phyloP scores from a whole-genome alignment of 805 yeast species.

The Hanseniaspora pseudoguilliermondii region DNA sequence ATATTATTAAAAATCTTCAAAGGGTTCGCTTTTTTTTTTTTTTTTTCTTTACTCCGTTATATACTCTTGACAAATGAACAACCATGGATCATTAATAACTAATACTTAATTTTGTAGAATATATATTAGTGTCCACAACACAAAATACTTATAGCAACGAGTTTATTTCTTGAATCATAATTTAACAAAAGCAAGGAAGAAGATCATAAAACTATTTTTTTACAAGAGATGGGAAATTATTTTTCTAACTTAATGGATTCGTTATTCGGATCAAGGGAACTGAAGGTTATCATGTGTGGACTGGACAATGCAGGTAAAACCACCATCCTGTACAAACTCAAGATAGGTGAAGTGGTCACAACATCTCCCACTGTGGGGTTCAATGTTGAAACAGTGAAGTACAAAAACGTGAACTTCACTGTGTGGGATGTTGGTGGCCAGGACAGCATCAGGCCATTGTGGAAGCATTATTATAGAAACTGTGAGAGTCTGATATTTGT shows the following conservation, averaged over 20 bases:
- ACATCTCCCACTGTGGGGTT: constrained; percentile 86
- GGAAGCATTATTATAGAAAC: constrained; percentile 93
- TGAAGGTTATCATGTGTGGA: constrained; percentile 89
- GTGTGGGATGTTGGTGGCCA: constrained; percentile 98
- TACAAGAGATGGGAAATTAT: constrained; percentile 59
- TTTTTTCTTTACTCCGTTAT: no score
- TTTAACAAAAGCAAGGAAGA: no score
- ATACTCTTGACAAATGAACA: no score
- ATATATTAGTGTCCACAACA: no score
- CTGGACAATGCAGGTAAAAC: constrained; percentile 90
- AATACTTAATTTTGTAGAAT: no score
- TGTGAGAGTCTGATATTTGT: constrained; percentile 89
- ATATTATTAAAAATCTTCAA: not conserved
- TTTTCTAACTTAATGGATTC: constrained; percentile 76
- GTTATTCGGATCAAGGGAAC: constrained; percentile 83
- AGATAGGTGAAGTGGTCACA: constrained; percentile 78
- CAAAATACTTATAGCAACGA: no score
- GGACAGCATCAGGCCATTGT: constrained; percentile 84
- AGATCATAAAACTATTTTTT: not conserved
- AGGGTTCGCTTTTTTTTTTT: not conserved
- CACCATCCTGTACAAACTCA: constrained; percentile 76
- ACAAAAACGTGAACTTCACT: constrained; percentile 78
- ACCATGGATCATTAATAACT: no score
- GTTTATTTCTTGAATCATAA: no score
- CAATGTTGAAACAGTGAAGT: constrained; percentile 84